Evolutionary conservation across 768 basidiomycete genomes (phyloP), one percentile per base, ranked within the genome.

Genomic region (Vararia minispora): DNA sequence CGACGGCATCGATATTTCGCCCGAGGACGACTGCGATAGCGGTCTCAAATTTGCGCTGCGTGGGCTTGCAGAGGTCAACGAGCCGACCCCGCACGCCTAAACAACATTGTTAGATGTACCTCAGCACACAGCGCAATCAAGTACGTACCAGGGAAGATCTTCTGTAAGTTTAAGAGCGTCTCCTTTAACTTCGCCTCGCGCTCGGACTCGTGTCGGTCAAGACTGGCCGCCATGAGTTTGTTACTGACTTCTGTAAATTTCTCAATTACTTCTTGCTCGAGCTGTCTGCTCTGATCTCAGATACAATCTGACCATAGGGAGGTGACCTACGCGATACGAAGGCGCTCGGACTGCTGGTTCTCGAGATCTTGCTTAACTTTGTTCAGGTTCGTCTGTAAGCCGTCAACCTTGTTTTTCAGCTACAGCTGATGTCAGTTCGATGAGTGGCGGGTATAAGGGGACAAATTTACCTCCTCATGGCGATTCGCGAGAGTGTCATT

Each of bases 11-110:
- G 40, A 91, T 84, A 54, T 98, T 91, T 37, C 94, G 72, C 0
- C 95, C 95, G 2, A 99, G 71, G 17, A 97, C 78, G 23, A 91
- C 88, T 1, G 85, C 79, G 10, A 99, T 86, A 0, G 95, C 89
- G 0, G 75, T 74, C 54, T 95, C 86, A 53, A 94, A 98, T 58
- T 94, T 94, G 39, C 83, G 72, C 37, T 82, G 79, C 2, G 85
- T 87, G 5, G 95, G 94, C 55, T 94, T 90, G 65, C 94, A 98
- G 6, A 98, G 68, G 55, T 98, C 95, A 20, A 90, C 71, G 3
- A 98, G 76, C 13, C 95, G 77, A 1, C 95, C 95, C 12, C 88
- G 77, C 4, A 98, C 92, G 49, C 91, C 89, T 87, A 37, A 20
- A 18, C 42, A 23, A 25, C 5, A 21, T 30, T 14, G 29, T 36